Base-by-base conservation (phyloP, 139 green algal genomes). In the Volvox reticuliferus region DNA sequence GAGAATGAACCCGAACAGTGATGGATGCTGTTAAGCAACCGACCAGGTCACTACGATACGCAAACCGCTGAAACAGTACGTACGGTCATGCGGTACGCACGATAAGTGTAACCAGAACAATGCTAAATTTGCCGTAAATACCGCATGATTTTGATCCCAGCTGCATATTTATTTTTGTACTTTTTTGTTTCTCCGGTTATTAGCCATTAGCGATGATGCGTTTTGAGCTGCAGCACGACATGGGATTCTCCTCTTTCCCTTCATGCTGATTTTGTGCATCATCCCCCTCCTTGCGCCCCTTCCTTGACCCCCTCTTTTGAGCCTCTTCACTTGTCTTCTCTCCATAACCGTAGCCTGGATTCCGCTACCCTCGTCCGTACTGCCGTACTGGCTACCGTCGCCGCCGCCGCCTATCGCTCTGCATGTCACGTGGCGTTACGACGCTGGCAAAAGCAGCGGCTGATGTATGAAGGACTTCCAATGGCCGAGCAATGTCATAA, bases 371-470 rank as follows among this genome's bases (percentile, higher is more conserved):
- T 68, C 18, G 36, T 89, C 33, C 28, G 28, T 18, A 35, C 2
- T 14, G 84, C 84, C 19, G 68, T 89, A 36, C 36, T 89, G 24
- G 68, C 84, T 2, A 35, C 26, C 68, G n/a, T 20, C 36, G 67
- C 84, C 24, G 84, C 84, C 16, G 84, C 84, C 26, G 68, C 68
- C 26, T 81, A 89, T 65, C 84, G 84, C 18, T 35, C 68, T 3
- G 84, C 84, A 5, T 82, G 68, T 69, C 26, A 21, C 68, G 68
- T 12, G 6, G 84, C 84, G 16, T 37, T 81, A 37, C 68, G 68
- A 1, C 84, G 84, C 26, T 80, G 68, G 68, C 36, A 44, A 67
- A 63, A 67, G 35, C 33, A 67, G 33, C 21, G 50, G 20, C 63
- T 65, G 63, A 44, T 36, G 44, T 0, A 12, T 26, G 33, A 35